Evolutionary conservation across 805 yeast species (phyloP).

Genomic region (Metschnikowia henanensis): DNA sequence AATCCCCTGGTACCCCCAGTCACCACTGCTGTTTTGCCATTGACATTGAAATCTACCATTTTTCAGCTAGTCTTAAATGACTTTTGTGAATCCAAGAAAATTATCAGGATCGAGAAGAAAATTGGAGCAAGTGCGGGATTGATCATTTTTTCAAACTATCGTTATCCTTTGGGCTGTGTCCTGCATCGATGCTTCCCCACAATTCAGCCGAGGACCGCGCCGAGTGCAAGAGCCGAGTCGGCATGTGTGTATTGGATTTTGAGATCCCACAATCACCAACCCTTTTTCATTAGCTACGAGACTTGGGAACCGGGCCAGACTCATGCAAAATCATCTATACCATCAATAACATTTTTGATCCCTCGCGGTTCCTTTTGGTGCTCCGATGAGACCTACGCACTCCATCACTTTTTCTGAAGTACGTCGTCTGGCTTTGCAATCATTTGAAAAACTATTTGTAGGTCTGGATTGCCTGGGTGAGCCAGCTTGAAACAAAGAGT

Average conservation of each 20-base stretch:
- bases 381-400: too few relatives aligned
- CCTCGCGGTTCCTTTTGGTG: too few relatives aligned
- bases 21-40: constrained; percentile 63
- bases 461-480: constrained; percentile 61
- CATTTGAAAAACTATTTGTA: constrained; percentile 53
- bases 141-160: too few relatives aligned
- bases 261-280: too few relatives aligned
- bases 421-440: constrained; percentile 1
- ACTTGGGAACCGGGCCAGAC: too few relatives aligned
- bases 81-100: too few relatives aligned
- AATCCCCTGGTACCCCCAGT: constrained; percentile 81
- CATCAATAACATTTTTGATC: too few relatives aligned
- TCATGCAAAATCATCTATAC: too few relatives aligned
- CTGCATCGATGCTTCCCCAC: constrained; percentile 4
- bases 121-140: background rate
- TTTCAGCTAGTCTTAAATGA: background rate
- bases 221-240: background rate
- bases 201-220: constrained; percentile 2
- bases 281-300: background rate
- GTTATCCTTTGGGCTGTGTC: too few relatives aligned
- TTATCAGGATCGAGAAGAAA: too few relatives aligned
- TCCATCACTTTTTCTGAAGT: background rate
- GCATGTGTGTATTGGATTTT: too few relatives aligned
- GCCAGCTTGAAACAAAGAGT: constrained; percentile 45
- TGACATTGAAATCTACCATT: constrained; percentile 49